These are phyloP conservation scores for Raddia distichophylla DNA, from an alignment of 176 grass and related monocot species.

Conservation along the genomic window DNA sequence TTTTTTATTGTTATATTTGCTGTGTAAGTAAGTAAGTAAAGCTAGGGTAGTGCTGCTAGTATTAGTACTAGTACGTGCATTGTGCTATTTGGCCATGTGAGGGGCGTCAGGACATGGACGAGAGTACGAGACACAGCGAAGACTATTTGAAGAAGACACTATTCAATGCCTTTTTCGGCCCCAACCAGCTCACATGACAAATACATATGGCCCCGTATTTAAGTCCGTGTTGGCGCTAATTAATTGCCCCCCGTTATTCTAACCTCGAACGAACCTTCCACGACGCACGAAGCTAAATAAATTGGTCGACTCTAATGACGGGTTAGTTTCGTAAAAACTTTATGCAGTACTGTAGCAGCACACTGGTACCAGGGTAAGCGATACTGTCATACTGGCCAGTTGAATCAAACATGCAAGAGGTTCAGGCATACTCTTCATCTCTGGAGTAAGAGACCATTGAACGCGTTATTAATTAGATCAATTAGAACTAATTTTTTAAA, in stretches of 20 bases:
- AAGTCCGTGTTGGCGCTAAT: not conserved
- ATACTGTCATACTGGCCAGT: too few species aligned
- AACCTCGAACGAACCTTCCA: constrained; percentile 22
- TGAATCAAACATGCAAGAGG: too few species aligned
- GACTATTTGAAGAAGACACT: constrained; percentile 23
- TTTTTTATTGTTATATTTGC: too few species aligned
- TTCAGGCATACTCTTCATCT: too few species aligned
- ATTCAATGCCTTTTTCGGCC: constrained; percentile 1
- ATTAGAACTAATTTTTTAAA: too few species aligned
- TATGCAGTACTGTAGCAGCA: not conserved
- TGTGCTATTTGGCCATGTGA: constrained; percentile 27
- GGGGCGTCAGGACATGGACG: constrained; percentile 11
- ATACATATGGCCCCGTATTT: not conserved
- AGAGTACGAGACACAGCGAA: constrained; percentile 5
- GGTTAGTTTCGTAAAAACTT: not conserved
- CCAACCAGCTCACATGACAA: constrained; percentile 35
- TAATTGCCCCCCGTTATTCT: not conserved
- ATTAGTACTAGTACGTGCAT: not conserved
- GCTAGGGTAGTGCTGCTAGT: too few species aligned
- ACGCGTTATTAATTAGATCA: too few species aligned
- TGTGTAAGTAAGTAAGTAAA: too few species aligned
- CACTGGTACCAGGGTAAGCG: too few species aligned
- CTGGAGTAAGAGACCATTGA: too few species aligned
- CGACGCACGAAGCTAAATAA: not conserved
- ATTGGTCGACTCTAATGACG: not conserved